Evolutionary conservation across 2,329 filamentous ascomycete genomes (phyloP), one percentile per base, ranked within the genome.

Genomic region (Monosporascus cannonballus): DNA sequence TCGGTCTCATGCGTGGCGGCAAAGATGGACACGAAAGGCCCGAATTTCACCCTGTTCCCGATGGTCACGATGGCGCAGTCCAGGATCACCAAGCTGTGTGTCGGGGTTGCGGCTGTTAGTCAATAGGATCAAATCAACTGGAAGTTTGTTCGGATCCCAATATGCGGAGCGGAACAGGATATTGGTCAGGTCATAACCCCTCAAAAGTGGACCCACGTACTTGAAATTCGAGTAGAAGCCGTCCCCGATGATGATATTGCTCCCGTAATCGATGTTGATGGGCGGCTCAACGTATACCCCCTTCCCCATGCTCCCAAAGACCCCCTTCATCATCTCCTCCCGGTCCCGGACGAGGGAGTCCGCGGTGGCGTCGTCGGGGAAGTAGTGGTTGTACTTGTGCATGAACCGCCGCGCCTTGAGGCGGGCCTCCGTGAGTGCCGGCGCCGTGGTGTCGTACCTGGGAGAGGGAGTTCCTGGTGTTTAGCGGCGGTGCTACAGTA

Each of bases 61-160:
- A 92, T 86, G 4, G 68, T 73, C 41, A 92, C 84, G 2, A 82
- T 72, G 58, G 83, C 87, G n/a, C 84, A 90, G 65, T 93, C 89
- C 15, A 91, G 72, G 54, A 91, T 85, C 2, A 83, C 81, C 51
- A 78, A 64, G 54, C 74, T 76, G n/a, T 17, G 25, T 34, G 30
- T 34, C 4, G 30, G 30, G 30, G 9, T 34, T 14, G 30, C 30
- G 30, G 11, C 30, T 3, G 30, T 34, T 34, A 34, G 30, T 14
- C 30, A 34, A 34, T 14, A 34, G 30, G 30, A 30, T 34, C 30
- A 34, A 14, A 34, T 14, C 30, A 34, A 34, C 9, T 34, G 30
- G 30, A 34, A 34, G 9, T 9, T 14, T 34, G 9, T 14, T 34
- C 4, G 9, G 11, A 5, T 14, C 4, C 30, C 4, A 34, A 14